These are phyloP conservation scores for Phytophthora pisi DNA, from an alignment of 352 stramenopile species.

Conservation along the genomic window DNA sequence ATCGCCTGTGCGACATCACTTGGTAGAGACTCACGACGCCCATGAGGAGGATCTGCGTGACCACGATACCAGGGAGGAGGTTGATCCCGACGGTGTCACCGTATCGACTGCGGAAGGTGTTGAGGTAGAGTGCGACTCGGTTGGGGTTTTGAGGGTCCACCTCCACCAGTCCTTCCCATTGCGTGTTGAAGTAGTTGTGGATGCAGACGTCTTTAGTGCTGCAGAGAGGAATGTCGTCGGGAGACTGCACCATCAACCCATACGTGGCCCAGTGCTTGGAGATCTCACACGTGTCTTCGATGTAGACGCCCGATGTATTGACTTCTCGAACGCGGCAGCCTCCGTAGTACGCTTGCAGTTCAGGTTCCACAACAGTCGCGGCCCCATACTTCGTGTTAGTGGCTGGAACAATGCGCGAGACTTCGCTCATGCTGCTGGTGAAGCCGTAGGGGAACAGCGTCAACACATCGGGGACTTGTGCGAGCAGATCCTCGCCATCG, in stretches of 20 bases:
- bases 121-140: conserved; percentile 7
- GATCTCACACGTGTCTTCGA: conserved; percentile 15
- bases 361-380: conserved; percentile 6
- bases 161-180: conserved; percentile 16
- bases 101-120: conserved; percentile 16
- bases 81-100: conserved; percentile 9
- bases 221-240: conserved; percentile 23
- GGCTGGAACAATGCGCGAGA: conserved; percentile 12
- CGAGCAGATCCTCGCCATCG: conserved; percentile 8
- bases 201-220: conserved; percentile 12
- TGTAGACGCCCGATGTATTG: conserved; percentile 10
- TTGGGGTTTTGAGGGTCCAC: not conserved
- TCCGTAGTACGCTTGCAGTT: conserved; percentile 19
- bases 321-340: conserved; percentile 15
- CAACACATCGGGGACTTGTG: conserved; percentile 10
- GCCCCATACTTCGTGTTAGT: conserved; percentile 8
- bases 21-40: conserved; percentile 20
- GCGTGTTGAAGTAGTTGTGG: conserved; percentile 20
- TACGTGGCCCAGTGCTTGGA: conserved; percentile 17
- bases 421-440: conserved; percentile 9
- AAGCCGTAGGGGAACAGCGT: conserved; percentile 28
- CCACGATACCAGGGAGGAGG: conserved; percentile 12
- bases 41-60: conserved; percentile 22
- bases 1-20: conserved; percentile 22
- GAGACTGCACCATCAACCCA: conserved; percentile 19